Base-by-base conservation (phyloP, 2,329 filamentous ascomycete species). In the Huntiella abstrusa region DNA sequence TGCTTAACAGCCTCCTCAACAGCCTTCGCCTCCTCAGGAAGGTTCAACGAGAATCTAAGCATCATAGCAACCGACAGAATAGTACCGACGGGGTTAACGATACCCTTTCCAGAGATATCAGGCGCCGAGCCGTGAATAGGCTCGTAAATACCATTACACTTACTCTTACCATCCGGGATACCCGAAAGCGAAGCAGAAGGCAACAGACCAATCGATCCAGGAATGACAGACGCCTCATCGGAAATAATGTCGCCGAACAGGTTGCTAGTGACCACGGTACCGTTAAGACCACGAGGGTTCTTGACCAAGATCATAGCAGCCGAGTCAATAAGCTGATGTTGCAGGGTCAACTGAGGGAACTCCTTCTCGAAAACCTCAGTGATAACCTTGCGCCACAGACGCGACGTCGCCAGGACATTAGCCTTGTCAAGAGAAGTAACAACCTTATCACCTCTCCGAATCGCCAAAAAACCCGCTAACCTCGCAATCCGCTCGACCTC, bases 221-320 rank as follows among this genome's bases (percentile, higher is more conserved):
- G 85, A 55, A 96, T 96, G 43, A 93, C 87, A 55, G 81, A 87
- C 4, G 88, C 87, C 70, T 96, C 88, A 59, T 96, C 88, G 58
- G 75, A 83, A 58, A 98, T 86, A 59, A 96, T 96, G 62, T 96
- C 88, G 52, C 88, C 91, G 60, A 94, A 94, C 54, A 96, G 61
- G 63, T 96, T 98, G 68, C 80, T 87, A 10, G 87, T 93, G 52
- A 96, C 78, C 41, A 96, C 75, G 33, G 96, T 77, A 46, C 88
- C 91, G 60, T 95, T 96, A 45, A 96, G 70, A 16, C 77, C 75
- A 8, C 79, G 71, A 7, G 88, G 88, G 64, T 87, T 88, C 78
- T 93, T 95, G 58, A 96, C 75, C 81, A 96, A 85, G 55, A 95
- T 69, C 87, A 96, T 95, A 53, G 88, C 88, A n/a, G 88, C 88